Evolutionary conservation across 257 asterid species (phyloP).

Genomic region (Salvia splendens): DNA sequence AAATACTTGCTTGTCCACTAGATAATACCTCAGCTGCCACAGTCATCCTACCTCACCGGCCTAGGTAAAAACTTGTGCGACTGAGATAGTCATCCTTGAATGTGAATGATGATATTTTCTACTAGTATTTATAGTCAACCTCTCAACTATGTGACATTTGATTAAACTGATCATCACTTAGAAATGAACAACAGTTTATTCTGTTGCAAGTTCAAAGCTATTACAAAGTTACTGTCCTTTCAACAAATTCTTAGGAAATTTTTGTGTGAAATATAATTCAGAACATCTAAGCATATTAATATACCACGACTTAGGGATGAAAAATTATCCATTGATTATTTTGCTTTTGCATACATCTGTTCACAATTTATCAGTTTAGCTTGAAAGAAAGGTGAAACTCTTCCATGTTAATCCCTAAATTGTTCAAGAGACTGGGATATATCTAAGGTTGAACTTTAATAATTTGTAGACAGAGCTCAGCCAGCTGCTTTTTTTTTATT

Average conservation of each 20-base stretch:
- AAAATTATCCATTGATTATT: constrained; percentile 3
- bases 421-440: constrained; percentile 16
- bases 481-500: constrained; percentile 11
- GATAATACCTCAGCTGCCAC: constrained; percentile 63
- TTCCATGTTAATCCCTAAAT: constrained; percentile 10
- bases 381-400: constrained; percentile 24
- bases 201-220: constrained; percentile 13
- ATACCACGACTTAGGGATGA: constrained; percentile 17
- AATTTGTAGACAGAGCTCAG: constrained; percentile 19
- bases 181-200: neutral
- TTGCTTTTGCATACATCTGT: neutral
- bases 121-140: neutral
- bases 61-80: constrained; percentile 54
- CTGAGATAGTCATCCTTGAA: constrained; percentile 22
- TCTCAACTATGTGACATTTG: neutral
- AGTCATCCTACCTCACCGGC: constrained; percentile 79
- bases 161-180: constrained; percentile 2
- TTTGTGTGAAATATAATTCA: constrained; percentile 9
- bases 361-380: constrained; percentile 22
- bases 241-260: neutral
- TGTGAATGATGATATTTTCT: constrained; percentile 10
- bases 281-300: constrained; percentile 14
- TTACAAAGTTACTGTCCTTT: constrained; percentile 16
- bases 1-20: constrained; percentile 78
- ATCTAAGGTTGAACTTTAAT: constrained; percentile 10